Base-by-base conservation (phyloP, 495 filamentous ascomycete species). In the Talaromyces trachyspermus region DNA sequence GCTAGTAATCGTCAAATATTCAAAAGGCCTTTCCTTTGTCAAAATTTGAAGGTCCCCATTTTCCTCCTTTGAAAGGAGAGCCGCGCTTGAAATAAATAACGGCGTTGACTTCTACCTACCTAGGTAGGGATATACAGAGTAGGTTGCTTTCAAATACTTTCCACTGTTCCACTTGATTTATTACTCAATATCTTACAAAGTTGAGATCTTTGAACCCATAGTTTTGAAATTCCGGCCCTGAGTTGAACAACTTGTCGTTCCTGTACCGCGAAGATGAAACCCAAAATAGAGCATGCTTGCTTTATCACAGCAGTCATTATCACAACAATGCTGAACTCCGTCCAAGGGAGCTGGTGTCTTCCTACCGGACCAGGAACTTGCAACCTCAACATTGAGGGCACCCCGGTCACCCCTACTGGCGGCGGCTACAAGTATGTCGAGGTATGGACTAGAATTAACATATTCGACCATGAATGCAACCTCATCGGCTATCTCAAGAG, bases 381-480 rank as follows among this genome's bases (percentile, higher is more conserved):
- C 11, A 26, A 44, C 12, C 27, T 44, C 17, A 30, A 44, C 17
- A 29, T 44, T 19, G 9, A 17, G 17, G 42, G 42, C 2, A 11
- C 5, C 8, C 27, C 25, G 4, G 15, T 44, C 3, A 11, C 8
- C 33, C n/a, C n/a, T 38, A 22, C 4, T 19, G n/a, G 32, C 17
- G 42, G 24, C 26, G 15, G 17, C 8, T 33, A 27, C 7, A 30
- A 44, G 15, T 33, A 44, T 19, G 7, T n/a, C 9, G 15, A 29
- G 10, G 12, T 17, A 32, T 44, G 42, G 42, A 29, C 7, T 6
- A 9, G 4, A 30, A 26, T 29, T 17, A 18, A 27, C 8, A 44
- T 44, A 24, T 44, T 18, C 9, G 42, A 44, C 25, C 15, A 33
- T 29, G 3, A 29, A 20, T 44, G 42, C 26, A 44, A 44, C 17